Evolutionary conservation across 2,329 filamentous ascomycete species (phyloP).

Genomic region (Ramularia collo-cygni): DNA sequence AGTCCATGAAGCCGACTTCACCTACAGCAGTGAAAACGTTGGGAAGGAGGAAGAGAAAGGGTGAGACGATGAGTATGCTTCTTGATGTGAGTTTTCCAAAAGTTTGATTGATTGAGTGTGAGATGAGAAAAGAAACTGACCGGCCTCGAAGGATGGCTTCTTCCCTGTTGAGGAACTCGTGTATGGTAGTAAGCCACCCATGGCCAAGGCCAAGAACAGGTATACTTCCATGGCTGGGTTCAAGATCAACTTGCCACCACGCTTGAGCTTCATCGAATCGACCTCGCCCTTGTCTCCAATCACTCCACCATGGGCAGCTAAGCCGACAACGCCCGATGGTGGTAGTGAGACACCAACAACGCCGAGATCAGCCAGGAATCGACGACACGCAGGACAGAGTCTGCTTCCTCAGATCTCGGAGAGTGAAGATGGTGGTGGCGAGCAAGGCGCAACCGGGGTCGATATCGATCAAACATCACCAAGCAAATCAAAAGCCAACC

Average conservation of each 20-base stretch:
- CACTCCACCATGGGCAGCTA: conserved; percentile 17
- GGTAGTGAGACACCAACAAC: too few species aligned
- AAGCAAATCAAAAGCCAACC: conserved; percentile 18
- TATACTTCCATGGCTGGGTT: conserved; percentile 9
- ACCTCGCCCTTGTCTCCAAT: conserved; percentile 9
- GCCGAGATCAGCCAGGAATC: conserved; percentile 7
- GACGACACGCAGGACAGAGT: conserved; percentile 14
- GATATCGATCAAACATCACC: conserved; percentile 10
- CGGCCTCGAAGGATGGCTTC: conserved; percentile 16
- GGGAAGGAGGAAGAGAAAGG: conserved; percentile 15
- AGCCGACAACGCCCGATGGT: conserved; percentile 16
- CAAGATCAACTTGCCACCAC: conserved; percentile 19
- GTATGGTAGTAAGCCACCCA: conserved; percentile 5
- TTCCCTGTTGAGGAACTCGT: conserved; percentile 16
- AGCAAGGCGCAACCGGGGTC: background rate
- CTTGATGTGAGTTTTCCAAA: conserved; percentile 10
- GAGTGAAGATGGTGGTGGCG: conserved; percentile 8
- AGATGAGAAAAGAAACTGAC: too few species aligned
- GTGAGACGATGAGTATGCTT: conserved; percentile 28
- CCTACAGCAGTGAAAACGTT: conserved; percentile 2
- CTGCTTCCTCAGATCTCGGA: conserved; percentile 20
- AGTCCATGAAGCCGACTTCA: conserved; percentile 5
- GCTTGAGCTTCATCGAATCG: conserved; percentile 19
- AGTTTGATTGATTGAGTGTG: too few species aligned
- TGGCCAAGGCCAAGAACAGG: conserved; percentile 1